Conservation (phyloP, 257 asterid species). For the Capsicum rhomboideum region DNA sequence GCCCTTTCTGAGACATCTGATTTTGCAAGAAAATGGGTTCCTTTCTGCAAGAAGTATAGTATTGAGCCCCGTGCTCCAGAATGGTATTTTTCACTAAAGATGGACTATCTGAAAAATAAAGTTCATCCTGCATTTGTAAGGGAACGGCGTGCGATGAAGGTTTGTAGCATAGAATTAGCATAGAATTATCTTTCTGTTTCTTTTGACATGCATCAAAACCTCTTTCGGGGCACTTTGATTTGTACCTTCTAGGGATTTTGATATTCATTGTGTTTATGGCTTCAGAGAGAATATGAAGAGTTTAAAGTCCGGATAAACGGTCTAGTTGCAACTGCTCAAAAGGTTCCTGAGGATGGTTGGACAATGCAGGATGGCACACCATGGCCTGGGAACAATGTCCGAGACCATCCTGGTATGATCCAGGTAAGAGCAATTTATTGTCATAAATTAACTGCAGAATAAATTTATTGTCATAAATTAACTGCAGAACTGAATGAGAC, state of each 20-base stretch:
- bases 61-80: conserved; percentile 93
- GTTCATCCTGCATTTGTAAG: conserved; percentile 77
- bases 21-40: conserved; percentile 82
- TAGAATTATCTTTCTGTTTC: background rate
- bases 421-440: conserved; percentile 45
- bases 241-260: background rate
- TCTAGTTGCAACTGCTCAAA: conserved; percentile 69
- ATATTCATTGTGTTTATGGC: conserved; percentile 1
- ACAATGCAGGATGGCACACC: conserved; percentile 93
- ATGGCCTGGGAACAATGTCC: conserved; percentile 93
- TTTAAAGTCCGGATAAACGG: conserved; percentile 69
- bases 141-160: conserved; percentile 88
- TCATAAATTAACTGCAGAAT: background rate
- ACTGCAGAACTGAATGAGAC: background rate
- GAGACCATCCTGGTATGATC: conserved; percentile 97
- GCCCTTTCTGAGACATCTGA: conserved; percentile 77
- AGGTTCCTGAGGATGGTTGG: conserved; percentile 96
- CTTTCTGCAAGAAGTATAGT: conserved; percentile 68
- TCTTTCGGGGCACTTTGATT: background rate
- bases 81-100: conserved; percentile 78
- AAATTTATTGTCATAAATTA: background rate
- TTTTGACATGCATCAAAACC: background rate
- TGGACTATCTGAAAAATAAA: conserved; percentile 72
- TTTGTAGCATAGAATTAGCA: conserved; percentile 7
- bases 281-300: conserved; percentile 88